phyloP scores from a whole-genome alignment of 2,329 filamentous ascomycete species.

The Leptographium lundbergii region DNA sequence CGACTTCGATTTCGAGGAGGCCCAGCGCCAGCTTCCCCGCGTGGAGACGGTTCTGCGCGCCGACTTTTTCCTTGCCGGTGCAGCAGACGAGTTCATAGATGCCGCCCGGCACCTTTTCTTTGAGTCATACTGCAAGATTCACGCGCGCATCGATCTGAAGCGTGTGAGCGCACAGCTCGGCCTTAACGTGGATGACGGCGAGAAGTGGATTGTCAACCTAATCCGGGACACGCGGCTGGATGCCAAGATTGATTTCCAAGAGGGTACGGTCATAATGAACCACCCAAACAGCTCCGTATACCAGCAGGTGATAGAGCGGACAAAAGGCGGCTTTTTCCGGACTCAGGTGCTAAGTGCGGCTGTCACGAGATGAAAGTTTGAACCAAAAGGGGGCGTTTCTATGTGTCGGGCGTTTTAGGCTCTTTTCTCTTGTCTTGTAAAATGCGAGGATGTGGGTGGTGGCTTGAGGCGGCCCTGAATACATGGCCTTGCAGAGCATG shows the following conservation, averaged over 20 bases:
- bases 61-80: slow-evolving; percentile 88
- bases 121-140: slow-evolving; percentile 99
- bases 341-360: slow-evolving; percentile 82
- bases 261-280: slow-evolving; percentile 98
- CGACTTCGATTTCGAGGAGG: slow-evolving; percentile 93
- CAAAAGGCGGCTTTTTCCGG: slow-evolving; percentile 96
- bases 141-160: slow-evolving; percentile 96
- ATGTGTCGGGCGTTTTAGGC: background rate
- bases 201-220: slow-evolving; percentile 99
- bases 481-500: background rate
- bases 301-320: slow-evolving; percentile 98
- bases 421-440: background rate
- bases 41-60: slow-evolving; percentile 83
- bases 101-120: slow-evolving; percentile 92
- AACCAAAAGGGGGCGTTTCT: background rate
- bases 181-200: slow-evolving; percentile 84
- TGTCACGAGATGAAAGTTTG: slow-evolving; percentile 25
- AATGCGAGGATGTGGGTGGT: background rate
- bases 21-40: slow-evolving; percentile 72
- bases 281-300: slow-evolving; percentile 97
- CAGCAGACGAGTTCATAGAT: slow-evolving; percentile 83
- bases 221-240: slow-evolving; percentile 96
- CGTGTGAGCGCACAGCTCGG: slow-evolving; percentile 87
- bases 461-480: background rate
- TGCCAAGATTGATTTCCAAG: slow-evolving; percentile 98